These are phyloP conservation scores for Prunus kanzakura DNA, from an alignment of 306 rosid species.

Conservation along the genomic window DNA sequence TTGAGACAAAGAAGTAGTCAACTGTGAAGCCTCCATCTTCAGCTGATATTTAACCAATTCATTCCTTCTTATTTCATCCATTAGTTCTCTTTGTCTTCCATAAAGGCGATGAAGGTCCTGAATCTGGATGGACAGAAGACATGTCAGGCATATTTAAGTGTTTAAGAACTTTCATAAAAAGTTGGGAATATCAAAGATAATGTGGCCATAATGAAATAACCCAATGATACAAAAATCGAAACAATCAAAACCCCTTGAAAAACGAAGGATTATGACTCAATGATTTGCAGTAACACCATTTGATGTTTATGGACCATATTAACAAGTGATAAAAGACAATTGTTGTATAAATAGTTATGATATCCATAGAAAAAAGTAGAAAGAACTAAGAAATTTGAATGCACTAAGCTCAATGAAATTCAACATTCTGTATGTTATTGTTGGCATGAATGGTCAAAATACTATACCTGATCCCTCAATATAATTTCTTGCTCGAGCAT, in stretches of 20 bases:
- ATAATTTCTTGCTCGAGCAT: conserved; percentile 64
- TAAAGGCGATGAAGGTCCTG: conserved; percentile 83
- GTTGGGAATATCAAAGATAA: background rate
- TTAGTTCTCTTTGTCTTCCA: conserved; percentile 65
- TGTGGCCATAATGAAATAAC: background rate
- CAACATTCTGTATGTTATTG: background rate
- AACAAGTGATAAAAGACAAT: background rate
- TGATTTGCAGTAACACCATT: background rate
- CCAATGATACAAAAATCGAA: background rate
- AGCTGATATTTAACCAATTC: conserved; percentile 32
- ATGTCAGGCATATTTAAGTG: conserved; percentile 1
- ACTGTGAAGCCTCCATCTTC: conserved; percentile 38
- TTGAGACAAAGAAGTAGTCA: conserved; percentile 36
- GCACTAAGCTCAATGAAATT: background rate
- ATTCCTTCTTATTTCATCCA: conserved; percentile 51
- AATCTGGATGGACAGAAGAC: conserved; percentile 47
- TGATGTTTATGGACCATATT: background rate
- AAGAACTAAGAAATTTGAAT: background rate
- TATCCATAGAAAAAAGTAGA: background rate
- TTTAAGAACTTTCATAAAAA: background rate
- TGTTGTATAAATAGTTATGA: background rate
- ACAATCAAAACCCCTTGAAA: background rate
- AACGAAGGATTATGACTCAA: background rate
- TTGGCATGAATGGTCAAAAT: background rate
- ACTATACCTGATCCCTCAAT: conserved; percentile 63